A percentile compares a stretch with the other conserved stretches of the same genome.
phyloP scores from a whole-genome alignment of 179 eudicot genomes.

The Pouteria campechiana region DNA sequence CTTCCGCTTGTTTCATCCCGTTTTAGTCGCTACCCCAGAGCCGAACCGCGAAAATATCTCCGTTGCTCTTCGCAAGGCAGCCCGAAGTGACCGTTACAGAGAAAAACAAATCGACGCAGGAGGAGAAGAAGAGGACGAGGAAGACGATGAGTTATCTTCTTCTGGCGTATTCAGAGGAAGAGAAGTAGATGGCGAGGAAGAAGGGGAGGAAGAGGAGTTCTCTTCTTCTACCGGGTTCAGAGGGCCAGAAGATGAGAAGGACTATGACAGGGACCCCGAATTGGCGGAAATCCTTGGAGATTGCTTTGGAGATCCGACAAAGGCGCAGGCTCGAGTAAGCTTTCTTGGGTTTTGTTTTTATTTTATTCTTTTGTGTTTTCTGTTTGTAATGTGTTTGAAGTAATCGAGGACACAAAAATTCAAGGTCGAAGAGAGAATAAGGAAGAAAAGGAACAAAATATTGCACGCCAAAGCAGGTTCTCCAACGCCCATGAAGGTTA shows the following conservation, averaged over 20 bases:
- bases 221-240: constrained; percentile 28
- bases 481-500: constrained; percentile 56
- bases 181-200: constrained; percentile 16
- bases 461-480: constrained; percentile 86
- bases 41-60: too few species aligned
- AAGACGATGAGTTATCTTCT: constrained; percentile 4
- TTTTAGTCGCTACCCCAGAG: too few species aligned
- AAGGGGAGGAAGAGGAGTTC: constrained; percentile 32
- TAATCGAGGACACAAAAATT: neutral
- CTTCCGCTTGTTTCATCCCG: too few species aligned
- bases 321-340: constrained; percentile 61
- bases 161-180: too few species aligned
- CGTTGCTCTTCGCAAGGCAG: too few species aligned
- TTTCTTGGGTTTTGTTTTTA: neutral
- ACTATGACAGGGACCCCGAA: constrained; percentile 78
- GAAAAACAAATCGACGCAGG: too few species aligned
- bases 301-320: constrained; percentile 66
- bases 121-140: constrained; percentile 11
- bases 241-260: constrained; percentile 37
- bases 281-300: constrained; percentile 76
- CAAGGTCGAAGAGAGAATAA: constrained; percentile 86
- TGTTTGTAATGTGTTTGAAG: neutral
- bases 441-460: constrained; percentile 71
- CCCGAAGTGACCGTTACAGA: too few species aligned
- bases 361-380: neutral